Evolutionary conservation across 129 eudicot species (phyloP), one percentile per base, ranked within the genome.

Genomic region (Solidago caesia): DNA sequence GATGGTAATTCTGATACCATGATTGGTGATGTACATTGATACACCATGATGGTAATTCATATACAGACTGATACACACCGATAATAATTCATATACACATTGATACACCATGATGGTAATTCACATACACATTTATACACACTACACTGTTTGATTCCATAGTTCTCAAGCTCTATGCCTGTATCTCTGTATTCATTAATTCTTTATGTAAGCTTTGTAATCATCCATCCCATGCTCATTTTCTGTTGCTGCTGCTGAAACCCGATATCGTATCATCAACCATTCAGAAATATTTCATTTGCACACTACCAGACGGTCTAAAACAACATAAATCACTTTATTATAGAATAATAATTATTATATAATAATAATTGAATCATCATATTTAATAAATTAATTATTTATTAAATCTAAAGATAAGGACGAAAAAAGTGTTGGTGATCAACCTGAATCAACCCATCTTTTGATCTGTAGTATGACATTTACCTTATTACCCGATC

Each of bases 201-300:
- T 51, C 65, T 43, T 16, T 66, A 5, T 42, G 56, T 74, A 49
- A 42, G 9, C 29, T 75, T 9, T 46, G 33, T 46, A 48, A 33
- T 29, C 61, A 47, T 47, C 25, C 59, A 57, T 44, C 49, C 8
- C 10, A 14, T 64, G 57, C 61, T 71, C 82, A 63, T 1, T 29
- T 52, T 39, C n/a, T n/a, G n/a, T n/a, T 78, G 25, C 65, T 71
- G 67, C 67, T 55, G 25, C 60, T 15, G 41, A 43, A 70, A 78
- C 77, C 72, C 52, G 72, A 68, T 16, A 72, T 64, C 59, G 70
- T 72, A 69, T 69, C 62, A 51, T 61, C 59, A 67, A n/a, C 55
- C 55, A 68, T 68, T 61, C 27, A 58, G 33, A 9, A 68, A 61
- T 21, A 21, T 21, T 3, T 43, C 5, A 11, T 13, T 11, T 11